These are phyloP conservation scores for Botryotinia globosa DNA, from an alignment of 2,329 filamentous ascomycete genomes.

Conservation along the genomic window DNA sequence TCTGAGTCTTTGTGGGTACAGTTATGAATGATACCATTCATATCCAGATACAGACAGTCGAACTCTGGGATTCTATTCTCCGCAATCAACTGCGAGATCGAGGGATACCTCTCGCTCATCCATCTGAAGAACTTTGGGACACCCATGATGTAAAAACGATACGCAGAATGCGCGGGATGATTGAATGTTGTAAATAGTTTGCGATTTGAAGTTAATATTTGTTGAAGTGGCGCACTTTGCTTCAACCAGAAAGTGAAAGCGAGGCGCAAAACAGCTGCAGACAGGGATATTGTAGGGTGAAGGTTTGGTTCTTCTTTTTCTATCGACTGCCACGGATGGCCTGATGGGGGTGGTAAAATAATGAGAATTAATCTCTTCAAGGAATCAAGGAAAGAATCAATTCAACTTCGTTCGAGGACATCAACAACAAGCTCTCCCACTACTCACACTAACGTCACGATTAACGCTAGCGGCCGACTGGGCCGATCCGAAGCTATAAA, in stretches of 20 bases:
- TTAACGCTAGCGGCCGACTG: conserved; percentile 14
- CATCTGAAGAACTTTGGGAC: conserved; percentile 64
- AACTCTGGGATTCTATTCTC: conserved; percentile 99
- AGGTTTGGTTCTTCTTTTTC: not conserved
- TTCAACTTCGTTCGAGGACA: not conserved
- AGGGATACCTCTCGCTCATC: conserved; percentile 98
- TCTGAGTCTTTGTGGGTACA: conserved; percentile 80
- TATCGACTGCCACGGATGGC: not conserved
- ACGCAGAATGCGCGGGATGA: not conserved
- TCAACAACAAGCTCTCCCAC: conserved; percentile 15
- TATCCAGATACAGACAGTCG: conserved; percentile 93
- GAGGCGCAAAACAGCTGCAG: not conserved
- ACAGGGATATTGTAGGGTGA: not conserved
- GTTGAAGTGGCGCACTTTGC: conserved; percentile 28
- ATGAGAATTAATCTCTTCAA: conserved; percentile 19
- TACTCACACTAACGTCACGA: conserved; percentile 6
- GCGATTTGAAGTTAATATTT: conserved; percentile 20
- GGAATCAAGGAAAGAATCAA: not conserved
- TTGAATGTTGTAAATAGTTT: conserved; percentile 17
- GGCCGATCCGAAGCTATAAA: conserved; percentile 24
- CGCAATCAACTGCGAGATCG: conserved; percentile 96
- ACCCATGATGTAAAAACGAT: conserved; percentile 42
- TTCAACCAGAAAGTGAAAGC: conserved; percentile 33
- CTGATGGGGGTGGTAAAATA: not conserved
- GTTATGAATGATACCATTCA: conserved; percentile 99